Evolutionary conservation across 352 stramenopile genomes (phyloP), one percentile per base, ranked within the genome.

Genomic region (Lagenidium sp.): DNA sequence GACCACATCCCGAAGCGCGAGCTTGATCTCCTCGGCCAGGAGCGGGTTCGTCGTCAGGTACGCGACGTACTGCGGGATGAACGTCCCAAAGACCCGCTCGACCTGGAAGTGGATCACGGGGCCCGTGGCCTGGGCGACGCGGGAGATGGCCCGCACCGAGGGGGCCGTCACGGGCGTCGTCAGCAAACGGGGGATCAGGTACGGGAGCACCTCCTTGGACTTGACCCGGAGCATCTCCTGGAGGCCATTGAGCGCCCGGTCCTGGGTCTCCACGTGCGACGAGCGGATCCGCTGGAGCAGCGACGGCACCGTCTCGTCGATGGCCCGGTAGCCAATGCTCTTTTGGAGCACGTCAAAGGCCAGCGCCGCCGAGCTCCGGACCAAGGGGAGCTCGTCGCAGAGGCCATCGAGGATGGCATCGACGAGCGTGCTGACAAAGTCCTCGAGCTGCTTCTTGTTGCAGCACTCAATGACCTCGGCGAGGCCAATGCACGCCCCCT

Each of bases 401-500:
- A 99, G 64, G 12, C 96, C 97, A 53, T 98, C 90, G 65, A 98
- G 81, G n/a, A 99, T 74, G 12, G 96, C 94, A 57, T 96, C 85
- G 20, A 99, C 85, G 34, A 99, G 79, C 38, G 95, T 97, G 47
- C 92, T 82, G 34, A 99, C 82, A 59, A 97, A 99, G 47, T 98
- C 94, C 36, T 97, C 82, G 38, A 99, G 89, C 51, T 91, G 80
- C 36, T 97, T 94, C 62, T 97, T 98, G 28, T 80, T 97, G 22
- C 94, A 97, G 58, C 91, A 97, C 40, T 94, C 81, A 43, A 99
- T 98, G 30, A 99, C 89, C 74, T 99, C 96, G 7, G 95, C 76
- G 34, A 99, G 74, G 47, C 97, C 97, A 26, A 99, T 83, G 65
- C 96, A 99, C 22, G 98, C 96, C 45, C 97, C 97, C 53, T 97